These are phyloP conservation scores for Jackrogersella multiformis DNA, from an alignment of 495 filamentous ascomycete species.

Conservation along the genomic window DNA sequence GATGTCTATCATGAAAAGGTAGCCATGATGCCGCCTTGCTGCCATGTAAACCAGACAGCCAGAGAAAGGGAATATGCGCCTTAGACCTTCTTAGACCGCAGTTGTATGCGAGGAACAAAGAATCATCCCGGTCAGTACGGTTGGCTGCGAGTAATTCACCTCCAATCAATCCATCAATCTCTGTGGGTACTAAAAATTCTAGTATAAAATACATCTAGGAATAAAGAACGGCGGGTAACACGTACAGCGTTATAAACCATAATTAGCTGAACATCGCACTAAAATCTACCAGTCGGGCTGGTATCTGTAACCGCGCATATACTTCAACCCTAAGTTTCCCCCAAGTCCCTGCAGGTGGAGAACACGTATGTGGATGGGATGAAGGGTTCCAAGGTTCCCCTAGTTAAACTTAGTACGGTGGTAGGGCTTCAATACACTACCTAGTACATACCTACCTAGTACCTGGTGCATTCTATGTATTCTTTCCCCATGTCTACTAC, in stretches of 20 bases:
- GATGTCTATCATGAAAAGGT: neutral
- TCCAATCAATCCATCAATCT: slow-evolving; percentile 7
- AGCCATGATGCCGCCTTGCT: no score
- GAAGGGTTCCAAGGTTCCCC: slow-evolving; percentile 24
- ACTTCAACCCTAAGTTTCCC: slow-evolving; percentile 21
- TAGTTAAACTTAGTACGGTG: no score
- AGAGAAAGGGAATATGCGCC: slow-evolving; percentile 17
- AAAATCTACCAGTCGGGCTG: neutral
- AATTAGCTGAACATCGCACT: neutral
- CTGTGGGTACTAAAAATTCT: slow-evolving; percentile 6
- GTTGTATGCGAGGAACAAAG: slow-evolving; percentile 11
- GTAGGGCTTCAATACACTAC: no score
- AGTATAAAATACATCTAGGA: neutral
- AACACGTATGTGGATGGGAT: slow-evolving; percentile 9
- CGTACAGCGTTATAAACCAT: slow-evolving; percentile 8
- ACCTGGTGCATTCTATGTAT: no score
- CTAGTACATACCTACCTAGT: no score
- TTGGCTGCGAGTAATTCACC: slow-evolving; percentile 9
- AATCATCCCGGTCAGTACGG: slow-evolving; percentile 6
- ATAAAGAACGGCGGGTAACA: neutral
- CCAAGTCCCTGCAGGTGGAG: slow-evolving; percentile 26
- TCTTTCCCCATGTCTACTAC: slow-evolving; percentile 30
- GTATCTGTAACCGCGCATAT: slow-evolving; percentile 26
- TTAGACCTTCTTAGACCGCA: neutral
- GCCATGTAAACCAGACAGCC: slow-evolving; percentile 5